Evolutionary conservation across 169 alveolate genomes (phyloP).

Genomic region (Plasmodium gallinaceum): DNA sequence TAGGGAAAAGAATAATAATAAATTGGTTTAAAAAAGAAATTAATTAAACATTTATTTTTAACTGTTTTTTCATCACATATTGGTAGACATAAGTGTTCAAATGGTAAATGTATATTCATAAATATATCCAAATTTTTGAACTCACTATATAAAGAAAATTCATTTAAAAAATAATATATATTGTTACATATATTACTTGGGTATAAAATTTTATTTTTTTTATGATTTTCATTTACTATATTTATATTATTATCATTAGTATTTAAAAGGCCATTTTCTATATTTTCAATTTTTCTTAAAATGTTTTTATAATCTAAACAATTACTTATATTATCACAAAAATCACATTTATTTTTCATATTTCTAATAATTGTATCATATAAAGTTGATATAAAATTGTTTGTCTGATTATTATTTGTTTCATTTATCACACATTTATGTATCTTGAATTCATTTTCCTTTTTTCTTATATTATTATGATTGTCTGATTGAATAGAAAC

Average conservation of each 20-base stretch:
- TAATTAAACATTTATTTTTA: constrained; percentile 28
- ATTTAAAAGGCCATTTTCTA: constrained; percentile 31
- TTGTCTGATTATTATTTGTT: constrained; percentile 21
- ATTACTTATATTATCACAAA: constrained; percentile 30
- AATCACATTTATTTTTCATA: constrained; percentile 50
- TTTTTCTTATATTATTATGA: constrained; percentile 9
- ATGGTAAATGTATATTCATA: constrained; percentile 74
- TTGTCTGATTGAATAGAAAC: neutral
- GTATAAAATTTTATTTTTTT: constrained; percentile 20
- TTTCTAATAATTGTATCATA: constrained; percentile 17
- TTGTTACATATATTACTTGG: constrained; percentile 56
- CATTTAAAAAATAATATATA: constrained; percentile 66
- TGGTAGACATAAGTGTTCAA: constrained; percentile 68
- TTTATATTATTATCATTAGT: neutral
- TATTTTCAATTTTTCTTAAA: constrained; percentile 20
- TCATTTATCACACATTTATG: constrained; percentile 4
- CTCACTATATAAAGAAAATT: constrained; percentile 36
- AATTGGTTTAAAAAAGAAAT: constrained; percentile 71
- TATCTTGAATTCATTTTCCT: constrained; percentile 9
- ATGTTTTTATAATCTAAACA: constrained; percentile 72
- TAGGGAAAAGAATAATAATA: constrained; percentile 67
- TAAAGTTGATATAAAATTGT: constrained; percentile 6
- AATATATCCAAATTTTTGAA: constrained; percentile 60
- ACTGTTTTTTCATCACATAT: constrained; percentile 66
- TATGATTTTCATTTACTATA: constrained; percentile 22